phyloP scores from a whole-genome alignment of 129 eudicot genomes.

The Chrysanthemum lavandulifolium region DNA sequence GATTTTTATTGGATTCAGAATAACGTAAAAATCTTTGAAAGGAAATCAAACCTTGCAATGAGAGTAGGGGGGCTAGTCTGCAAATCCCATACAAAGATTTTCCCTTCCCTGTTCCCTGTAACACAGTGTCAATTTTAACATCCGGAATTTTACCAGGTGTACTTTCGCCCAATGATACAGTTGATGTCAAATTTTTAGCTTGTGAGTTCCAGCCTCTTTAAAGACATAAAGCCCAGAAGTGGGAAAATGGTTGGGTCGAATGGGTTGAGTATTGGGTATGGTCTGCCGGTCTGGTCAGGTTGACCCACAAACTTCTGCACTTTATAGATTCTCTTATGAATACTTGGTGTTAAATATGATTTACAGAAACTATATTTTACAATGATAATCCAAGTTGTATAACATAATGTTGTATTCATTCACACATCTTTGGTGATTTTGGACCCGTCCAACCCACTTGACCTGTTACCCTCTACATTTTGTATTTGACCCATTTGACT shows the following conservation, averaged over 20 bases:
- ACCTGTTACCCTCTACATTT: not conserved
- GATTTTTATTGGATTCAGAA: not conserved
- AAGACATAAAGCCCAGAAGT: not conserved
- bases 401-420: not conserved
- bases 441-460: not conserved
- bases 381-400: not conserved
- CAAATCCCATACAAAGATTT: slow-evolving; percentile 93
- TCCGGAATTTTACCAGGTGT: not conserved
- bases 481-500: not conserved
- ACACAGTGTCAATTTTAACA: slow-evolving; percentile 6
- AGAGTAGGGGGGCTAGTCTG: slow-evolving; percentile 92
- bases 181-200: not conserved
- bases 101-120: slow-evolving; percentile 96
- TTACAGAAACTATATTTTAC: not conserved
- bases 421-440: not conserved
- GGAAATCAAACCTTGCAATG: slow-evolving; percentile 59
- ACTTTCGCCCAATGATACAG: not conserved
- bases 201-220: not conserved
- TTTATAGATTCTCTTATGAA: no score
- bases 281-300: no score
- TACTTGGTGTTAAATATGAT: no score
- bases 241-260: not conserved
- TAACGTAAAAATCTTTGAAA: not conserved
- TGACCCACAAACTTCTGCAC: not conserved
- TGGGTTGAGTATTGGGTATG: no score